These are phyloP conservation scores for Exophiala bonariae DNA, from an alignment of 2,329 filamentous ascomycete genomes.

Conservation along the genomic window DNA sequence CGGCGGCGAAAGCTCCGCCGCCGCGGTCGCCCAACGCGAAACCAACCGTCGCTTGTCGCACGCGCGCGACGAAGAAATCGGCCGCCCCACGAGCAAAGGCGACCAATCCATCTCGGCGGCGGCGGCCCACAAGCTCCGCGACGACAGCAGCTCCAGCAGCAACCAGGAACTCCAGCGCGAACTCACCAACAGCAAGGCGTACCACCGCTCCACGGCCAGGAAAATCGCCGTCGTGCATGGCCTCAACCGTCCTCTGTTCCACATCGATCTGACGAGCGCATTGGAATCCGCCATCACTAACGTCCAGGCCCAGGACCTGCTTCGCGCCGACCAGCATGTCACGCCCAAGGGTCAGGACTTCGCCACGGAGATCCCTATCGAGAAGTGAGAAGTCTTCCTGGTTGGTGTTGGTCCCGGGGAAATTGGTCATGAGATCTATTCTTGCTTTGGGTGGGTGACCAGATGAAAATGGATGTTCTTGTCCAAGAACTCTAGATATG, in stretches of 20 bases:
- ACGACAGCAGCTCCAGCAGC: slow-evolving; percentile 32
- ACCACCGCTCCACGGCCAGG: slow-evolving; percentile 30
- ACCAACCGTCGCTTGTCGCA: slow-evolving; percentile 47
- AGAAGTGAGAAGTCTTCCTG: too few species aligned
- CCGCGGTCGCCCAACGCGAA: slow-evolving; percentile 64
- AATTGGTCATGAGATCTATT: too few species aligned
- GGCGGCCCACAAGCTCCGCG: slow-evolving; percentile 1
- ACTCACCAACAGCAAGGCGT: slow-evolving; percentile 50
- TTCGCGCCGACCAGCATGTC: too few species aligned
- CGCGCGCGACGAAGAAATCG: slow-evolving; percentile 32
- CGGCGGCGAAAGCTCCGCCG: slow-evolving; percentile 69
- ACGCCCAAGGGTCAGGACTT: too few species aligned
- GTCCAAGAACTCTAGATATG: too few species aligned
- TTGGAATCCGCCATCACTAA: slow-evolving; percentile 85
- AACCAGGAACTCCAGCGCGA: slow-evolving; percentile 46
- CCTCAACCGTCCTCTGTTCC: slow-evolving; percentile 88
- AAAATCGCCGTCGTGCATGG: slow-evolving; percentile 71
- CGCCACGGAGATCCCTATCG: too few species aligned
- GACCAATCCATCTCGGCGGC: slow-evolving; percentile 2
- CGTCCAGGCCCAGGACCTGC: slow-evolving; percentile 54
- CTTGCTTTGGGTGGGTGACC: too few species aligned
- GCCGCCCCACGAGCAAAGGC: slow-evolving; percentile 27
- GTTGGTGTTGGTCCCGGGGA: too few species aligned
- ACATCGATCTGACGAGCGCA: slow-evolving; percentile 86
- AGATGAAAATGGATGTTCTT: too few species aligned